A percentile compares a stretch with the other conserved stretches of the same genome.
Evolutionary conservation across 305 asterid species (phyloP).

Genomic region (Coffea humblotiana): DNA sequence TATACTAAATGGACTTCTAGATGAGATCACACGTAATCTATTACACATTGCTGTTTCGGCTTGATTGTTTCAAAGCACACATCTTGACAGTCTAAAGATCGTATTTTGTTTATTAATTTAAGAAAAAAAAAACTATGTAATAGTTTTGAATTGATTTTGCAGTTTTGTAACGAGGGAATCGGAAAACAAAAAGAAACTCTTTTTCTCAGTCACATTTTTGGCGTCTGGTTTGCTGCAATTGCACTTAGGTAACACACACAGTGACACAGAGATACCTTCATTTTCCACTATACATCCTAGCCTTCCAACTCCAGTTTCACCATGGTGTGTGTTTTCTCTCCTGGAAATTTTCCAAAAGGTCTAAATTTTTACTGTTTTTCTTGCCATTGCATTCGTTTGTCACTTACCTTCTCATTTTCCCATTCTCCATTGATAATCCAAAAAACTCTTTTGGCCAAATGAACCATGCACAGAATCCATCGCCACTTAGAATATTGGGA

Average conservation of each 20-base stretch:
- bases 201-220: not conserved
- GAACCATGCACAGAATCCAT: not conserved
- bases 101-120: not conserved
- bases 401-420: not conserved
- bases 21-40: conserved; percentile 64
- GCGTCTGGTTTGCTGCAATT: not conserved
- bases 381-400: too few species aligned
- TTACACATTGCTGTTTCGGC: conserved; percentile 32
- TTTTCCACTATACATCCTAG: too few species aligned
- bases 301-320: not conserved
- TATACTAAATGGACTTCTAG: conserved; percentile 62
- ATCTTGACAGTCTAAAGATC: not conserved
- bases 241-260: not conserved
- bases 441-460: not conserved
- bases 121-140: not conserved
- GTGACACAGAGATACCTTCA: not conserved
- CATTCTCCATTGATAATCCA: not conserved
- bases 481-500: not conserved
- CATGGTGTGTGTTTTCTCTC: not conserved
- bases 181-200: not conserved
- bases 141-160: conserved; percentile 11
- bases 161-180: conserved; percentile 16
- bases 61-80: conserved; percentile 28
- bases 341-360: not conserved
- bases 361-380: not conserved